These are phyloP conservation scores for Aspergillus ruber DNA, from an alignment of 2,329 filamentous ascomycete genomes.

Conservation along the genomic window DNA sequence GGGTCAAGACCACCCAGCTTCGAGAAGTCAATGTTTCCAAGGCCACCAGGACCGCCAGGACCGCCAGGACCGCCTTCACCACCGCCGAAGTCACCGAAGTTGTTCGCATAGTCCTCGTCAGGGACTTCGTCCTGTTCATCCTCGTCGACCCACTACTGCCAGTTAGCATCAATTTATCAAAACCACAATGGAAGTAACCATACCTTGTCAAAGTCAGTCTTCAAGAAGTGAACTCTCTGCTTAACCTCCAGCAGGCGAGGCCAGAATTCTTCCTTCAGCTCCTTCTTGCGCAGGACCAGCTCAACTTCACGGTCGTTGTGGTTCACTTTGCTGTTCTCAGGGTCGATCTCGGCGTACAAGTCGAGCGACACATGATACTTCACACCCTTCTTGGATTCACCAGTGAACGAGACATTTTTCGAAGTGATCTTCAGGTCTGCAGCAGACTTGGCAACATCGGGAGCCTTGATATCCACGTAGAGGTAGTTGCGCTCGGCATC, in stretches of 20 bases:
- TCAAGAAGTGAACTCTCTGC: constrained; percentile 89
- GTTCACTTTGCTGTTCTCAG: constrained; percentile 73
- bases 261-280: constrained; percentile 91
- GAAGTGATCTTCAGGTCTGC: constrained; percentile 80
- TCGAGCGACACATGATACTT: constrained; percentile 81
- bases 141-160: constrained; percentile 80
- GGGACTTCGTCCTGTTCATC: constrained; percentile 90
- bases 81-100: constrained; percentile 46
- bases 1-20: constrained; percentile 65
- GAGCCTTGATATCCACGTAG: constrained; percentile 83
- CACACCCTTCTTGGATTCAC: constrained; percentile 77
- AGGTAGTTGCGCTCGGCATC: constrained; percentile 88
- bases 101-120: constrained; percentile 63
- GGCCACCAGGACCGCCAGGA: constrained; percentile 57
- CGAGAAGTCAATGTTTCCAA: constrained; percentile 87
- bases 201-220: constrained; percentile 98
- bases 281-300: constrained; percentile 94
- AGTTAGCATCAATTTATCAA: constrained; percentile 9
- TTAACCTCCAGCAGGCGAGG: constrained; percentile 84
- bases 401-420: constrained; percentile 71
- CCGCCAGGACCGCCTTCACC: constrained; percentile 16
- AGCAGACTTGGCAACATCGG: constrained; percentile 70
- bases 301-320: constrained; percentile 85
- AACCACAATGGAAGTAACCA: constrained; percentile 13
- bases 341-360: constrained; percentile 86